A percentile compares a stretch with the other conserved stretches of the same genome.
phyloP scores from a whole-genome alignment of 2,329 filamentous ascomycete species.

The Pseudofabraea citricarpa region DNA sequence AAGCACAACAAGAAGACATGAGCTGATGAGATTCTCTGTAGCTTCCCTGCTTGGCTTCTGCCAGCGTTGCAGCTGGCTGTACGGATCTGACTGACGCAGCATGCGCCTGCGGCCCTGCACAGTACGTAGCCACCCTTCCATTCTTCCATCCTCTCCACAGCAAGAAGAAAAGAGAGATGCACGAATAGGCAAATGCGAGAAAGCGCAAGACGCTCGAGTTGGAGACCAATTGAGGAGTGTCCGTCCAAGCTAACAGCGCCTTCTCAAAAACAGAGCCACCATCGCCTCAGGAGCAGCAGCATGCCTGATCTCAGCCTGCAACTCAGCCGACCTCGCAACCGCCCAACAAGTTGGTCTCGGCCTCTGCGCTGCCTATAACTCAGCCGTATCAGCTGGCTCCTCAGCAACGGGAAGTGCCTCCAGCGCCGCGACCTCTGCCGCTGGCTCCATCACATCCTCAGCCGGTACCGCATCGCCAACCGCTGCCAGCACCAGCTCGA shows the following conservation, averaged over 20 bases:
- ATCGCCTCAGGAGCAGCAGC: slow-evolving; percentile 26
- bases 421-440: not conserved
- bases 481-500: not conserved
- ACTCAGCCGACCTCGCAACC: slow-evolving; percentile 23
- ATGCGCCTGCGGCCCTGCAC: slow-evolving; percentile 29
- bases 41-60: slow-evolving; percentile 28
- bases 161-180: no score
- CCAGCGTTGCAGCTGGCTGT: slow-evolving; percentile 31
- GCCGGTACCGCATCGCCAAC: not conserved
- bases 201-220: not conserved
- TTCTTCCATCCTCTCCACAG: no score
- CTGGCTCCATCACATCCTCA: not conserved
- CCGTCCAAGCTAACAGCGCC: not conserved
- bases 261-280: slow-evolving; percentile 4
- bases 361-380: slow-evolving; percentile 25
- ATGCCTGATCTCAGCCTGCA: slow-evolving; percentile 28
- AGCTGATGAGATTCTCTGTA: not conserved
- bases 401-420: not conserved
- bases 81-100: slow-evolving; percentile 25
- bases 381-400: slow-evolving; percentile 5
- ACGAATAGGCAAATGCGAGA: not conserved
- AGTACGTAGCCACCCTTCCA: not conserved
- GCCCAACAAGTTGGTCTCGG: slow-evolving; percentile 26
- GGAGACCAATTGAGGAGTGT: not conserved
- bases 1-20: not conserved